These are phyloP conservation scores for Neurospora sp. DNA, from an alignment of 495 filamentous ascomycete genomes.

Conservation along the genomic window DNA sequence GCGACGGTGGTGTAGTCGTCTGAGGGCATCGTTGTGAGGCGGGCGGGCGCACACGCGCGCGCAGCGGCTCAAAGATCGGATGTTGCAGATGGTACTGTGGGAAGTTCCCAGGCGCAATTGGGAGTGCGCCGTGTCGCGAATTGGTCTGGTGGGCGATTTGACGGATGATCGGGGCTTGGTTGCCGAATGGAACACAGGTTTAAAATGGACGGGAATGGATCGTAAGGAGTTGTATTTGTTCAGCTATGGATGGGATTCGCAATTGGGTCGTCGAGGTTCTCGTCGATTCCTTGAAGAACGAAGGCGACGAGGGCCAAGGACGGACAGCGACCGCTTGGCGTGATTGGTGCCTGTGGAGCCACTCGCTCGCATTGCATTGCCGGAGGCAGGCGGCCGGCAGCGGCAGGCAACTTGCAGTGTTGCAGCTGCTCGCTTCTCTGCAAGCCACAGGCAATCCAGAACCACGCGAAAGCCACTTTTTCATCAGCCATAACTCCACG, in stretches of 20 bases:
- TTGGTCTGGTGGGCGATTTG: background rate
- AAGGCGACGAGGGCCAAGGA: background rate
- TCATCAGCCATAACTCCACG: background rate
- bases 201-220: background rate
- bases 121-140: background rate
- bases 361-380: background rate
- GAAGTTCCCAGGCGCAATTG: background rate
- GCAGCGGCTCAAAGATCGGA: background rate
- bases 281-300: background rate
- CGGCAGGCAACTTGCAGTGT: background rate
- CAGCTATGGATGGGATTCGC: background rate
- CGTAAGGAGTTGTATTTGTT: background rate
- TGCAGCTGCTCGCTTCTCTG: background rate
- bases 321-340: background rate
- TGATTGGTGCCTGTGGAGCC: background rate
- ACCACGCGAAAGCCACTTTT: background rate
- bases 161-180: background rate
- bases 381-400: background rate
- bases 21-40: slow-evolving; percentile 37
- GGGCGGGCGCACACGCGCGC: background rate
- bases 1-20: slow-evolving; percentile 61
- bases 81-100: background rate
- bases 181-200: background rate
- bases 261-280: background rate
- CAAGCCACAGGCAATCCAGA: background rate